Base-by-base conservation (phyloP, 257 asterid genomes). In the Rehmannia glutinosa region DNA sequence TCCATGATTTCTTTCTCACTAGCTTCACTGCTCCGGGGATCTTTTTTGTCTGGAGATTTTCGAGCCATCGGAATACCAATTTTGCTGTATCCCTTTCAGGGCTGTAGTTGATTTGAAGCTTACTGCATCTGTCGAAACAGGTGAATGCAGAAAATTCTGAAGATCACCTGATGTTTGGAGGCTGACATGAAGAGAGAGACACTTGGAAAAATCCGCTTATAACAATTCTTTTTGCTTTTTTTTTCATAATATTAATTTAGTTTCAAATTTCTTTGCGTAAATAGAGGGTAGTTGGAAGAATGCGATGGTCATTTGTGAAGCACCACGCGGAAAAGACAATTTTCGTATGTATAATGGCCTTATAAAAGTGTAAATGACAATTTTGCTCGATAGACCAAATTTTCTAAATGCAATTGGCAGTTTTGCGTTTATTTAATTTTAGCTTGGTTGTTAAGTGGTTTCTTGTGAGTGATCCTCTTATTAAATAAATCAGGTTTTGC, bases 251-350 rank as follows among this genome's bases (percentile, higher is more conserved):
- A 69, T 84, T 69, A 68, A 64, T 66, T 76, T 71, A 66, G 70
- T 66, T 65, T 60, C 57, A 32, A 61, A 58, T 77, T 67, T 74
- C 78, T 74, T 75, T 73, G 65, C 67, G 85, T 85, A 85, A 74
- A 87, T 89, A 89, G 89, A 64, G 81, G 83, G 81, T 84, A 84
- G 89, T 72, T 63, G 60, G 70, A 75, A 84, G 82, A 72, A 74
- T 69, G 80, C 70, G 68, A 51, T 50, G 81, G 85, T 64, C 74
- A 65, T 76, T 73, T 71, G 74, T 43, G 79, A 76, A 70, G 46
- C 76, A 58, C 69, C 75, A 46, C 64, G 56, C 76, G 28, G 67
- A 21, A 66, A 66, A 43, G 80, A 76, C 83, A 68, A 4, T 77
- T 78, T 81, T 80, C 89, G 95, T 83, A 78, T 77, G 81, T 83